A percentile compares a stretch with the other conserved stretches of the same genome.
Evolutionary conservation across 108 stramenopile genomes (phyloP).

Genomic region (Pseudonitzschia pungens): DNA sequence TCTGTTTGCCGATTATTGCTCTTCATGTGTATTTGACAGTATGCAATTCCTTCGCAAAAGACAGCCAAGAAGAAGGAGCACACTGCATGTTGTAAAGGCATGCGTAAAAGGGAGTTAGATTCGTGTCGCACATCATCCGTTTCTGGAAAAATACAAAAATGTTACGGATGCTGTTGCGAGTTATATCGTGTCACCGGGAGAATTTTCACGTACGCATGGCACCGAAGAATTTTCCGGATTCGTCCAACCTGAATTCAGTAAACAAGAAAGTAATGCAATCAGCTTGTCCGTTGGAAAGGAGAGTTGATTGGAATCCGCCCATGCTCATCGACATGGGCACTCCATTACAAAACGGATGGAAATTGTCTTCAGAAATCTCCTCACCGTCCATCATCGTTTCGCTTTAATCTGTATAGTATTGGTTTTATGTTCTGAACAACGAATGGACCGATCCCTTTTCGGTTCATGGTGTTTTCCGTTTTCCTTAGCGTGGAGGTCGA

Average conservation of each 20-base stretch:
- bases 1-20: not conserved
- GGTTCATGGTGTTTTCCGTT: no score
- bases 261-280: conserved; percentile 35
- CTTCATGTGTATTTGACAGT: not conserved
- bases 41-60: conserved; percentile 25
- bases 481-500: no score
- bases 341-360: conserved; percentile 22
- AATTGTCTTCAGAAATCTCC: not conserved
- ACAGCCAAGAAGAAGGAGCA: conserved; percentile 35
- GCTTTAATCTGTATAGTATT: not conserved
- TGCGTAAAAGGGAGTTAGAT: not conserved
- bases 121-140: not conserved
- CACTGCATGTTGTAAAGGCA: not conserved
- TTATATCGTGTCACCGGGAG: not conserved
- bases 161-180: not conserved
- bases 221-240: conserved; percentile 23
- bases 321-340: conserved; percentile 45
- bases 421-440: not conserved
- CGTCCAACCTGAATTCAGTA: conserved; percentile 30
- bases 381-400: not conserved
- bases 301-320: conserved; percentile 39
- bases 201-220: conserved; percentile 18
- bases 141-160: not conserved
- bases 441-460: no score
- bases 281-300: conserved; percentile 5